phyloP scores from a whole-genome alignment of 352 stramenopile species.

The Pythium pyrilobum region DNA sequence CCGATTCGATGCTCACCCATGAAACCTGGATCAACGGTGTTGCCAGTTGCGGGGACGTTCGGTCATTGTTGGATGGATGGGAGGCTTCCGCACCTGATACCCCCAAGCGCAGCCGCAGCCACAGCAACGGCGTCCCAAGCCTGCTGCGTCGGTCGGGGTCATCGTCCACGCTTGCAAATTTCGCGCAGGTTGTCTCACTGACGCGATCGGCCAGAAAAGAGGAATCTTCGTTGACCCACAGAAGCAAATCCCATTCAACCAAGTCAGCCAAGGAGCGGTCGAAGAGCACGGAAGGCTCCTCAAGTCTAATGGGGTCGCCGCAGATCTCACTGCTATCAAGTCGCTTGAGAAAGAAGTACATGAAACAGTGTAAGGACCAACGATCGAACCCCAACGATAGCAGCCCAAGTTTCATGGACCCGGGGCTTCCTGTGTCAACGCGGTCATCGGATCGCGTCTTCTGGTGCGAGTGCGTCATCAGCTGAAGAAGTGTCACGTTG shows the following conservation, averaged over 20 bases:
- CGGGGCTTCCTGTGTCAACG: not conserved
- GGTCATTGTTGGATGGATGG: not conserved
- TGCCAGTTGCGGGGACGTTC: conserved; percentile 11
- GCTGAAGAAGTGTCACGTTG: conserved; percentile 16
- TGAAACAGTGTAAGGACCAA: conserved; percentile 10
- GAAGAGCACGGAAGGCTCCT: not conserved
- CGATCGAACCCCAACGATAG: not conserved
- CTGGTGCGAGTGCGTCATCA: conserved; percentile 62
- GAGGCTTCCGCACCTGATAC: not conserved
- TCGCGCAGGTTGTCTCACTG: not conserved
- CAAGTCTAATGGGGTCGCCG: not conserved
- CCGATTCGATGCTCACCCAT: conserved; percentile 23
- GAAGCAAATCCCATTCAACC: conserved; percentile 2
- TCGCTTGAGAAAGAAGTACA: conserved; percentile 43
- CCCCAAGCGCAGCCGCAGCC: not conserved
- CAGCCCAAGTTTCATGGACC: not conserved
- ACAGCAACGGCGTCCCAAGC: not conserved
- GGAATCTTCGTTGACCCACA: not conserved
- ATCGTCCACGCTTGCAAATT: not conserved
- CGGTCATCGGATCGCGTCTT: conserved; percentile 30
- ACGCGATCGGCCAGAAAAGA: not conserved
- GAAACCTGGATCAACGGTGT: conserved; percentile 27
- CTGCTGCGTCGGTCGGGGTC: not conserved
- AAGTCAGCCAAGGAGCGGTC: not conserved
- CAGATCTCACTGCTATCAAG: conserved; percentile 39